Conservation (phyloP, 768 basidiomycete genomes). For the Coprinopsis cinerea region DNA sequence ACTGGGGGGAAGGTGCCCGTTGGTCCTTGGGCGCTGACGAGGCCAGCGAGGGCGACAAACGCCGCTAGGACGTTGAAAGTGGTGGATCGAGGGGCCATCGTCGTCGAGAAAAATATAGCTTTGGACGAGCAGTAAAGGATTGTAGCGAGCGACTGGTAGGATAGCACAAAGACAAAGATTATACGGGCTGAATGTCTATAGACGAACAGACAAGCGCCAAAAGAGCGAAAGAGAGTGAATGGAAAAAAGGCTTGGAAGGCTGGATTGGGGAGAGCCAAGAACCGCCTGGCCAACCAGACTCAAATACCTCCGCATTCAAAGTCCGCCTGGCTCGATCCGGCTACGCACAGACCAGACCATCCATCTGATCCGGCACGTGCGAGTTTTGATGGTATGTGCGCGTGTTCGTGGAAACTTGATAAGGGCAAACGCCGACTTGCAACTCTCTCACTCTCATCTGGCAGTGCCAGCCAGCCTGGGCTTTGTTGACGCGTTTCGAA, state of each 20-base stretch:
- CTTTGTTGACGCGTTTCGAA: background rate
- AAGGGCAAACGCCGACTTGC: too few relatives aligned
- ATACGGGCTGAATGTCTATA: too few relatives aligned
- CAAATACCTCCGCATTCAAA: background rate
- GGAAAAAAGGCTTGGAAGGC: background rate
- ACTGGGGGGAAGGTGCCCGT: slow-evolving; percentile 36
- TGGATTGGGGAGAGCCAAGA: background rate
- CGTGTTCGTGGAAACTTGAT: background rate
- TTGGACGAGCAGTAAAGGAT: background rate
- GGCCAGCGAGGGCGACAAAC: slow-evolving; percentile 16
- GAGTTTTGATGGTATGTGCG: too few relatives aligned
- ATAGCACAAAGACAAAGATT: slow-evolving; percentile 5
- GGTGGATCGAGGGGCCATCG: slow-evolving; percentile 41
- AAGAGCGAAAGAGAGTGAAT: background rate
- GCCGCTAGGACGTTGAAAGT: slow-evolving; percentile 27
- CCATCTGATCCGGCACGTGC: too few relatives aligned
- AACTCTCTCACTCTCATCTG: too few relatives aligned
- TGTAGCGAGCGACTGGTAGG: slow-evolving; percentile 7
- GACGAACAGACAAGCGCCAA: background rate
- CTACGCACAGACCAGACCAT: background rate
- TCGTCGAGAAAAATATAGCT: slow-evolving; percentile 5
- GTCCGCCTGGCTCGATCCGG: background rate
- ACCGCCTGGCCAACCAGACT: background rate
- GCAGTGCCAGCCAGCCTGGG: background rate
- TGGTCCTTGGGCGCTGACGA: slow-evolving; percentile 21